These are phyloP conservation scores for Fusarium miscanthi DNA, from an alignment of 2,329 filamentous ascomycete genomes.

Conservation along the genomic window DNA sequence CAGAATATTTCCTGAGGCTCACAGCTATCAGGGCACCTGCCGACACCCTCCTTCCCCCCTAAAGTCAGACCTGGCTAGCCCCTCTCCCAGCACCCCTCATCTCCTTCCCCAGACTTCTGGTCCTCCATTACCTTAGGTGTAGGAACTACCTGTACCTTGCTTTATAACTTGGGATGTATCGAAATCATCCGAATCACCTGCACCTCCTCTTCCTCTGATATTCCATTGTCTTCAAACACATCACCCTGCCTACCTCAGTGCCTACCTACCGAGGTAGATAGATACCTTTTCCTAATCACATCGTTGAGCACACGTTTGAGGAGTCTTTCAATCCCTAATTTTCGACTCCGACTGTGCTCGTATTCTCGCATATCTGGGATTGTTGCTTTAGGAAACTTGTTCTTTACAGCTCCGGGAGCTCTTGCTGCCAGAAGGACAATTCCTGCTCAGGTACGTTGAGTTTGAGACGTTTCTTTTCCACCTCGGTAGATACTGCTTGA, in stretches of 20 bases:
- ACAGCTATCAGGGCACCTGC: slow-evolving; percentile 3
- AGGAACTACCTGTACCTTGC: no score
- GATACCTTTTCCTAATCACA: background rate
- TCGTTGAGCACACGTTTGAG: background rate
- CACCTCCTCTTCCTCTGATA: background rate
- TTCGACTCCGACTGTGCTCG: background rate
- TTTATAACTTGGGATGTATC: background rate
- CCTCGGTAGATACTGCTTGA: background rate
- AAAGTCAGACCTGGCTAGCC: slow-evolving; percentile 1
- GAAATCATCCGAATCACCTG: background rate
- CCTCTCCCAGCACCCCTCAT: background rate
- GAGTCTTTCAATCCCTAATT: background rate
- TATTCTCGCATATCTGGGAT: background rate
- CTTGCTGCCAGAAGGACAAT: background rate
- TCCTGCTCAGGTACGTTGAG: background rate
- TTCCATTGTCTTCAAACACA: background rate
- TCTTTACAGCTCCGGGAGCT: background rate
- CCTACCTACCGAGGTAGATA: background rate
- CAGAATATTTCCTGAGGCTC: slow-evolving; percentile 21
- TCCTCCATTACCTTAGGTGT: background rate
- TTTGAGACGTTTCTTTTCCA: background rate
- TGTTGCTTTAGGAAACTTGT: background rate
- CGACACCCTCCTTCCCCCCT: slow-evolving; percentile 14
- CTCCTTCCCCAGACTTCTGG: slow-evolving; percentile 14
- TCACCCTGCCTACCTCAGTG: background rate